Conservation (phyloP, 805 yeast species). For the Myxozyma lipomycoides region DNA sequence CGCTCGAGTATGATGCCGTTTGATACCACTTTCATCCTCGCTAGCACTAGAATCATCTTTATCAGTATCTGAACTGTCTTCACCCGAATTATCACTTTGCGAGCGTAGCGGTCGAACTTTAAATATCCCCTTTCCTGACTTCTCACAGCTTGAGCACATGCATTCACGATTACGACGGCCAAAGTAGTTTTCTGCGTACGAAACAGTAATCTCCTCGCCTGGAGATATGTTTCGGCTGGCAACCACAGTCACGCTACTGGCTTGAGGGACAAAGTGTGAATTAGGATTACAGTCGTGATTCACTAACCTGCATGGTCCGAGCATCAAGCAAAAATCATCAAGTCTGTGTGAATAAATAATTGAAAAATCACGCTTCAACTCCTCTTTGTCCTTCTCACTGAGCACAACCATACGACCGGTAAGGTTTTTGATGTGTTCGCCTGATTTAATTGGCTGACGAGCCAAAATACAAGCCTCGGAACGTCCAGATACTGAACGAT, state of each 20-base stretch:
- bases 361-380: constrained; percentile 43
- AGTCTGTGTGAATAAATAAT: constrained; percentile 41
- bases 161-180: constrained; percentile 45
- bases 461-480: constrained; percentile 44
- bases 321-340: constrained; percentile 41
- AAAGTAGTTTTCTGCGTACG: constrained; percentile 44
- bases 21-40: constrained; percentile 2
- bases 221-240: constrained; percentile 38
- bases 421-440: constrained; percentile 38
- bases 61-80: not conserved
- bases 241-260: constrained; percentile 37
- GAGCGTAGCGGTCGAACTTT: not conserved
- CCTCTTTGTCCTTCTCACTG: constrained; percentile 36
- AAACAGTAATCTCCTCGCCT: constrained; percentile 50
- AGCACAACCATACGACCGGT: constrained; percentile 42
- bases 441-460: constrained; percentile 33
- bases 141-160: constrained; percentile 45
- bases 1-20: constrained; percentile 6
- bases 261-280: constrained; percentile 38
- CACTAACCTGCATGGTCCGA: constrained; percentile 48
- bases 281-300: constrained; percentile 50
- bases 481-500: constrained; percentile 32
- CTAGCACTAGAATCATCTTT: constrained; percentile 7
- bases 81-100: not conserved
- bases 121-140: constrained; percentile 20